A percentile compares a stretch with the other conserved stretches of the same genome.
phyloP scores from a whole-genome alignment of 768 basidiomycete species.

The Naganishia vishniacii region DNA sequence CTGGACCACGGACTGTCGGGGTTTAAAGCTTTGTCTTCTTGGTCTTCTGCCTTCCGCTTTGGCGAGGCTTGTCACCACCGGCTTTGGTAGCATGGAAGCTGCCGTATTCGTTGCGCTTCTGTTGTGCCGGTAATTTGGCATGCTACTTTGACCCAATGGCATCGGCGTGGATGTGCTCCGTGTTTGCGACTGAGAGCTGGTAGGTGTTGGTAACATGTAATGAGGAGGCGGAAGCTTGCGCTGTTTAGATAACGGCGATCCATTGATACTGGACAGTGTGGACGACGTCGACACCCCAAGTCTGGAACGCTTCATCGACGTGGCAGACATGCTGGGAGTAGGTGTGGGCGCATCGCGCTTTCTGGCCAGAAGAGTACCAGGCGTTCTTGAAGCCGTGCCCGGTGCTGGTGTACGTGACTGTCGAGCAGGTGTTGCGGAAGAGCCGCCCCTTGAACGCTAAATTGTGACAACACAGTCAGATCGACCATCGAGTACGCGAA shows the following conservation, averaged over 20 bases:
- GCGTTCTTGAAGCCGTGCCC: constrained; percentile 14
- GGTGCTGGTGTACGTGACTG: constrained; percentile 23
- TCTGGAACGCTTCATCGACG: constrained; percentile 18
- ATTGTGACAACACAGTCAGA: background rate
- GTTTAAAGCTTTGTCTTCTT: constrained; percentile 23
- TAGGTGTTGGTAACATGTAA: constrained; percentile 5
- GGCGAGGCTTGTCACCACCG: constrained; percentile 5
- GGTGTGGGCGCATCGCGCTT: constrained; percentile 44
- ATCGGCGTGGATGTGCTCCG: constrained; percentile 10
- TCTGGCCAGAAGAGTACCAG: constrained; percentile 22
- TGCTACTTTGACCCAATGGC: constrained; percentile 10
- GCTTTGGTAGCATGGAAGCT: constrained; percentile 13
- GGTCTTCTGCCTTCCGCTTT: constrained; percentile 18
- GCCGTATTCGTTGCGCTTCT: constrained; percentile 3
- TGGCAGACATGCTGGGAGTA: constrained; percentile 30
- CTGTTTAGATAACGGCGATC: constrained; percentile 9
- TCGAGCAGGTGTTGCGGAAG: constrained; percentile 34
- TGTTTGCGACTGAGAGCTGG: background rate
- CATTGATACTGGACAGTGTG: background rate
- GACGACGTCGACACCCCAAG: constrained; percentile 2
- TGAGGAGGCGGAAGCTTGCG: constrained; percentile 2
- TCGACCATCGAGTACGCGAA: background rate
- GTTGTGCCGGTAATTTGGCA: constrained; percentile 9
- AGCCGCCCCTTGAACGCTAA: constrained; percentile 28
- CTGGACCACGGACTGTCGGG: constrained; percentile 17